These are phyloP conservation scores for Plasmodium relictum DNA, from an alignment of 169 alveolate species.

Conservation along the genomic window DNA sequence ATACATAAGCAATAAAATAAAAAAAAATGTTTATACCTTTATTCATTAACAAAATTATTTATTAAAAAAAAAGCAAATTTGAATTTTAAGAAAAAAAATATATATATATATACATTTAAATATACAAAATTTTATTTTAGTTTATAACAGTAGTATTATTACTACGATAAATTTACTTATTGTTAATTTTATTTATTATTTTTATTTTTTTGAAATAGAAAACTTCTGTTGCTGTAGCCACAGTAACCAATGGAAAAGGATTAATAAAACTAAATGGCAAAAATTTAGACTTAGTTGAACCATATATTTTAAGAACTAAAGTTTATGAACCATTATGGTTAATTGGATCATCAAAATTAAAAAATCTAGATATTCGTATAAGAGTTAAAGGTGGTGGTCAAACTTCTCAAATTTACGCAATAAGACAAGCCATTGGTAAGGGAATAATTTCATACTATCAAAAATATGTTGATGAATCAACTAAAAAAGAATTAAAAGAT, in stretches of 20 bases:
- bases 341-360: conserved; percentile 95
- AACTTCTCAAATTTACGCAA: conserved; percentile 97
- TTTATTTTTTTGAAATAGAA: conserved; percentile 85
- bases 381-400: conserved; percentile 99
- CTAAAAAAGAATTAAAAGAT: conserved; percentile 95
- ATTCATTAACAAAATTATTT: too few relatives aligned
- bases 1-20: too few relatives aligned
- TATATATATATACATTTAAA: neutral
- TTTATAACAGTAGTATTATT: too few relatives aligned
- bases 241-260: conserved; percentile 95
- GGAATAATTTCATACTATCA: conserved; percentile 98
- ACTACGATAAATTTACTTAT: too few relatives aligned
- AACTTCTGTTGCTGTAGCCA: conserved; percentile 99
- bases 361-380: conserved; percentile 96
- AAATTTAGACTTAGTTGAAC: conserved; percentile 96
- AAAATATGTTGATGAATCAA: conserved; percentile 96
- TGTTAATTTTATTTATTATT: conserved; percentile 6
- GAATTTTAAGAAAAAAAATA: neutral
- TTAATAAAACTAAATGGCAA: conserved; percentile 97
- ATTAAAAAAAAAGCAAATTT: too few relatives aligned
- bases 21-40: too few relatives aligned
- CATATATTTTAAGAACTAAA: conserved; percentile 95
- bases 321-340: conserved; percentile 98
- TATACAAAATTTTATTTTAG: neutral
- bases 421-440: conserved; percentile 98